A percentile compares a stretch with the other conserved stretches of the same genome.
Evolutionary conservation across 495 filamentous ascomycete genomes (phyloP).

Genomic region (Trichoderma gamsii): DNA sequence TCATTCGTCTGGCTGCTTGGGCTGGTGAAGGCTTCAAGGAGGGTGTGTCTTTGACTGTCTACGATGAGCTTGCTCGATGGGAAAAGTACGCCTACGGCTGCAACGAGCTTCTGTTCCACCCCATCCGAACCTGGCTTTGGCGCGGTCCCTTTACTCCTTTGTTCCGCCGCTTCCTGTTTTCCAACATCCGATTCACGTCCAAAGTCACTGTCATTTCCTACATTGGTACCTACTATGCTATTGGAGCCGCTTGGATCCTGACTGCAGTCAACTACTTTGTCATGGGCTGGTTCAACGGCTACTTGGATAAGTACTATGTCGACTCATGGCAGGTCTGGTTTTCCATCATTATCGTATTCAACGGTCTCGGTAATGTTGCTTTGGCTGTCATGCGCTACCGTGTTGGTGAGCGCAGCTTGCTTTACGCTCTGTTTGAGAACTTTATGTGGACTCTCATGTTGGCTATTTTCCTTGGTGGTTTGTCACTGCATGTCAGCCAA

Average conservation of each 20-base stretch:
- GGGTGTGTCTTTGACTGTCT: slow-evolving; percentile 77
- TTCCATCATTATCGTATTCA: slow-evolving; percentile 66
- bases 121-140: slow-evolving; percentile 57
- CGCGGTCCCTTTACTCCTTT: slow-evolving; percentile 67
- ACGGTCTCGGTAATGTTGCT: slow-evolving; percentile 59
- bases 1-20: slow-evolving; percentile 68
- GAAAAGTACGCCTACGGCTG: slow-evolving; percentile 88
- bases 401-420: slow-evolving; percentile 51
- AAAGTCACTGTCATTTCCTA: slow-evolving; percentile 79
- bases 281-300: slow-evolving; percentile 67
- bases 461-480: slow-evolving; percentile 62
- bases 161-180: slow-evolving; percentile 64
- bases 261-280: slow-evolving; percentile 73
- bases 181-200: slow-evolving; percentile 68
- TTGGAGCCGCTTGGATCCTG: slow-evolving; percentile 73
- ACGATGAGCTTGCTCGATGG: slow-evolving; percentile 78
- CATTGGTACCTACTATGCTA: slow-evolving; percentile 83
- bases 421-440: slow-evolving; percentile 56
- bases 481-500: slow-evolving; percentile 63
- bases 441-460: slow-evolving; percentile 68
- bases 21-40: slow-evolving; percentile 74
- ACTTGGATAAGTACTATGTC: slow-evolving; percentile 70
- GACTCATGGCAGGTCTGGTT: slow-evolving; percentile 73
- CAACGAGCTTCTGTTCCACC: slow-evolving; percentile 75
- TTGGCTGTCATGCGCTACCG: slow-evolving; percentile 63